phyloP scores from a whole-genome alignment of 768 basidiomycete species.

The Xerocomellus amylosporus region DNA sequence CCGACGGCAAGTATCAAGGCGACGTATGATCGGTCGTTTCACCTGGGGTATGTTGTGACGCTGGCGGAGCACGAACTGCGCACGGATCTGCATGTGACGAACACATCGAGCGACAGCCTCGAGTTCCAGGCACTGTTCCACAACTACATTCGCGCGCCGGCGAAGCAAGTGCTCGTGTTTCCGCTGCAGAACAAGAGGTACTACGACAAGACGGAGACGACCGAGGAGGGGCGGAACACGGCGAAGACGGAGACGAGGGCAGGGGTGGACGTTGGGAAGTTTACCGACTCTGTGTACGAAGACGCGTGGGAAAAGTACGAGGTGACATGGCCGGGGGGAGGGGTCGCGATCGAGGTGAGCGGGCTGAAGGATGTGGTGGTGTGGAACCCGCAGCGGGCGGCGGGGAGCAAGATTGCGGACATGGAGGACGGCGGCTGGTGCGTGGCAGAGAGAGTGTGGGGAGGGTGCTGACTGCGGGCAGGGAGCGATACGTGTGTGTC shows the following conservation, averaged over 20 bases:
- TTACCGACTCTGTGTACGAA: conserved; percentile 79
- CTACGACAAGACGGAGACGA: conserved; percentile 76
- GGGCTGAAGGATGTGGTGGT: conserved; percentile 80
- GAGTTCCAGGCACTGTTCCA: conserved; percentile 94
- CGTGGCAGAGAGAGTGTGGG: background rate
- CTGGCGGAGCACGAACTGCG: conserved; percentile 69
- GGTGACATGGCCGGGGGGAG: conserved; percentile 58
- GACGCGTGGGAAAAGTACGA: conserved; percentile 54
- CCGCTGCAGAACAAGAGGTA: conserved; percentile 65
- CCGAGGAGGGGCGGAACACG: conserved; percentile 44
- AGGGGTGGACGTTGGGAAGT: conserved; percentile 61
- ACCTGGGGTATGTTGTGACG: conserved; percentile 78
- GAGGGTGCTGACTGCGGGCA: conserved; percentile 19
- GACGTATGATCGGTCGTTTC: conserved; percentile 63
- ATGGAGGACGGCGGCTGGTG: conserved; percentile 91
- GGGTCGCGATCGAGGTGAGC: conserved; percentile 49
- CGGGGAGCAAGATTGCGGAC: conserved; percentile 73
- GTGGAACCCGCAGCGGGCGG: conserved; percentile 85
- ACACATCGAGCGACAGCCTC: conserved; percentile 50
- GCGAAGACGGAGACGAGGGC: conserved; percentile 58
- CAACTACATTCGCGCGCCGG: conserved; percentile 75
- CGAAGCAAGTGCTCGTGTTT: conserved; percentile 54
- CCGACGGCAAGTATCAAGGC: conserved; percentile 57
- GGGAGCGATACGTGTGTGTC: conserved; percentile 85
- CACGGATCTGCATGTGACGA: conserved; percentile 79